Conservation (phyloP, 306 rosid species). For the Lagenaria siceraria region DNA sequence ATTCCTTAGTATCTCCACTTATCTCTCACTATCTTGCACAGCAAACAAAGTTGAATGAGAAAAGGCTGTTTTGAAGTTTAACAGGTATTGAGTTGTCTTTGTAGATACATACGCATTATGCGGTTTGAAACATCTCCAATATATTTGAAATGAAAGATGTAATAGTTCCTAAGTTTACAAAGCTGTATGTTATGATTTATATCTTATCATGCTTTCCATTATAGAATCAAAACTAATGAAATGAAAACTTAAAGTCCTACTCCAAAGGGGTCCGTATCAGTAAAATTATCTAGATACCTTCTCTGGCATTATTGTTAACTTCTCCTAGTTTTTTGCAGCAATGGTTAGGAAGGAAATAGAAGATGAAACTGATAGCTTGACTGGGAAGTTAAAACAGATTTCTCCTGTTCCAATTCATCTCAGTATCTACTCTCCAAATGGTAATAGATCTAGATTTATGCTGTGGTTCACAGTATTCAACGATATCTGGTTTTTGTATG, state of each 20-base stretch:
- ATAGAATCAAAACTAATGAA: not conserved
- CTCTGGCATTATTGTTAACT: not conserved
- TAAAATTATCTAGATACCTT: not conserved
- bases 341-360: conserved; percentile 75
- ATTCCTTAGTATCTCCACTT: not conserved
- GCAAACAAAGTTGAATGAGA: not conserved
- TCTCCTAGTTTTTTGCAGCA: conserved; percentile 31
- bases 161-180: not conserved
- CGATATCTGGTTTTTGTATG: not conserved
- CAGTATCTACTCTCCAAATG: conserved; percentile 69
- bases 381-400: conserved; percentile 65
- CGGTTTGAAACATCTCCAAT: not conserved
- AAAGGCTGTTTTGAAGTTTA: not conserved
- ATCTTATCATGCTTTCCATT: not conserved
- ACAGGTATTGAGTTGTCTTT: not conserved
- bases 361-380: conserved; percentile 66
- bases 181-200: not conserved
- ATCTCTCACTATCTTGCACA: not conserved
- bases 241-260: not conserved
- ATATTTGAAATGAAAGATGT: not conserved
- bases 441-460: conserved; percentile 15
- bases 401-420: conserved; percentile 86
- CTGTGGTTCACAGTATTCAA: not conserved
- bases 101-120: not conserved
- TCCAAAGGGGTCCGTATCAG: not conserved